A percentile compares a stretch with the other conserved stretches of the same genome.
These are phyloP conservation scores for Pleurotus ostreatus DNA, from an alignment of 768 basidiomycete species.

Conservation along the genomic window DNA sequence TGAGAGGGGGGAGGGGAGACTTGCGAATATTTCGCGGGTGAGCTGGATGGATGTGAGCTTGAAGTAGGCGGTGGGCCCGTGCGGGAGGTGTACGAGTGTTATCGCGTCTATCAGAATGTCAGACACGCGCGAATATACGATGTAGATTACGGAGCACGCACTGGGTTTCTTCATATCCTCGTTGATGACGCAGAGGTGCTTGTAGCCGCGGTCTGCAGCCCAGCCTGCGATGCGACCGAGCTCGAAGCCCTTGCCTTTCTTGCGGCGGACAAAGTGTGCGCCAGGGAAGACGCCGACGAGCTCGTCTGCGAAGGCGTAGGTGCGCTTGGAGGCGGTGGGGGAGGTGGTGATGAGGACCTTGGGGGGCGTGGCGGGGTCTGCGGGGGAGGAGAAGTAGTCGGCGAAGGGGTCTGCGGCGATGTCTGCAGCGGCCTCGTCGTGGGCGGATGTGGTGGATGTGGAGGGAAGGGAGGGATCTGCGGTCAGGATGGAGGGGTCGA, in stretches of 20 bases:
- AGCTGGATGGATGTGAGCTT: slow-evolving; percentile 86
- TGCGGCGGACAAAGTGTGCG: slow-evolving; percentile 81
- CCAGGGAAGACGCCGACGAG: slow-evolving; percentile 87
- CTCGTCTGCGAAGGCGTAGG: slow-evolving; percentile 93
- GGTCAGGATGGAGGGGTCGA: slow-evolving; percentile 65
- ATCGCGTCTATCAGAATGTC: slow-evolving; percentile 67
- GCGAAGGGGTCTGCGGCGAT: slow-evolving; percentile 76
- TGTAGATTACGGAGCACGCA: slow-evolving; percentile 42
- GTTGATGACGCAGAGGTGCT: slow-evolving; percentile 88
- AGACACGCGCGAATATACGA: slow-evolving; percentile 10
- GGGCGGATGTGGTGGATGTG: slow-evolving; percentile 28
- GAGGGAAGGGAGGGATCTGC: slow-evolving; percentile 35
- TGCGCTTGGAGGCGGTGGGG: slow-evolving; percentile 81
- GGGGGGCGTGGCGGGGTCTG: slow-evolving; percentile 70
- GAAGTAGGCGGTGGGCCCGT: slow-evolving; percentile 94
- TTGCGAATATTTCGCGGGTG: slow-evolving; percentile 80
- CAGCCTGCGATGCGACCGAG: slow-evolving; percentile 88
- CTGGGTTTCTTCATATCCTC: slow-evolving; percentile 95
- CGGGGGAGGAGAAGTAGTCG: slow-evolving; percentile 65
- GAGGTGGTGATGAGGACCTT: slow-evolving; percentile 92
- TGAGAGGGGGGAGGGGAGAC: slow-evolving; percentile 19
- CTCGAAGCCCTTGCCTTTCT: slow-evolving; percentile 88
- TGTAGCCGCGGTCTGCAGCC: slow-evolving; percentile 87
- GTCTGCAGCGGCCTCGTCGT: slow-evolving; percentile 62
- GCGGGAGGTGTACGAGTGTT: slow-evolving; percentile 85